Evolutionary conservation across 1,284 basidiomycete genomes (phyloP), one percentile per base, ranked within the genome.

Genomic region (Cryptococcus sp.): DNA sequence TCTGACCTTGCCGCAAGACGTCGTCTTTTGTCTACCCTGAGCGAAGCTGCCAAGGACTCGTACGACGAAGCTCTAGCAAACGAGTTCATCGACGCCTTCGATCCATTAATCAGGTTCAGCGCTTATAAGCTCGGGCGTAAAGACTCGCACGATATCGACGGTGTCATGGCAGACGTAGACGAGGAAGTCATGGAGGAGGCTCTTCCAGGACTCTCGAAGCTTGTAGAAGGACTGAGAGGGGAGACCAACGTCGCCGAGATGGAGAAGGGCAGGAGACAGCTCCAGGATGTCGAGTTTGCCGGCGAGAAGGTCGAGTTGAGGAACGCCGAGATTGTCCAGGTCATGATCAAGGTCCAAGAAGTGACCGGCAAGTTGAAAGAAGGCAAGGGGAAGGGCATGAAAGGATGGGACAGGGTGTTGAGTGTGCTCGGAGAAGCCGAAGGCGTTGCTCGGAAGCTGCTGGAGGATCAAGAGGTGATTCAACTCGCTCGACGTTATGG

Each of bases 301-400:
- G 90, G 86, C 11, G 84, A 89, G 67, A 84, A 86, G 3, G 86
- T 98, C 8, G 91, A 93, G 17, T 84, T 97, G 48, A 85, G 93
- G 55, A 93, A 89, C 68, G 91, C 93, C 0, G 93, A 99, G 79
- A 81, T 99, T 51, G 92, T 97, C 51, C 90, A 90, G 69, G 90
- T 90, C 19, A 81, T 97, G 61, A 78, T 91, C 59, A 88, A 86
- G 67, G 89, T 95, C 3, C 90, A 93, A 70, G 85, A 88, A 15
- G 91, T 89, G 3, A 85, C 93, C 68, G 72, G 64, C n/a, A 74
- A 63, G 40, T 64, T 82, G 41, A 62, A 74, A 50, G 54, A 50
- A 17, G 53, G 64, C 41, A 72, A 70, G 59, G 56, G 72, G 40
- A 60, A 66, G 57, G 50, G 65, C 48, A 75, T 79, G 72, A 71